Evolutionary conservation across 225 moss, liverwort and hornwort genomes (phyloP), one percentile per base, ranked within the genome.

Genomic region (Anthoceros angustus): DNA sequence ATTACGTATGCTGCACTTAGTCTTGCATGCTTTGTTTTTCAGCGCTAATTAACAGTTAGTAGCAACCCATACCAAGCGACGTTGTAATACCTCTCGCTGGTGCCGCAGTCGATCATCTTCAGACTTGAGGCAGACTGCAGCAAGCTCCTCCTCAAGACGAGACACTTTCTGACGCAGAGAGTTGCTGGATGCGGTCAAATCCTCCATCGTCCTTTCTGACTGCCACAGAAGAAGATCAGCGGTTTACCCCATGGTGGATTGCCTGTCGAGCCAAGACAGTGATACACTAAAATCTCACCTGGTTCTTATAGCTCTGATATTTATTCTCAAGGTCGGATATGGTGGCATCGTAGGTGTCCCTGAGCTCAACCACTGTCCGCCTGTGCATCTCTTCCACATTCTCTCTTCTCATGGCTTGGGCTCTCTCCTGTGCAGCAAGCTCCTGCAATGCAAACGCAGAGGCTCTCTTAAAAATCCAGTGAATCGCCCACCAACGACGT

Each of bases 401-500:
- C 49, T 76, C 72, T 77, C 70, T 78, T 73, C 76, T 80, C 43
- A 32, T 18, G 48, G 65, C 68, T 12, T 66, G 72, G 12, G 71
- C 80, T 40, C 77, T 72, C 8, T 75, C 80, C 80, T 80, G 76
- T 20, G 12, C 23, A 23, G 55, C 55, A 55, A 55, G 55, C 55
- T 55, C 55, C 55, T 55, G 55, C 55, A 23, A 55, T 18, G 0
- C 8, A 8, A 23, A 6, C 6, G 55, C 55, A 55, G n/a, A 55
- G 46, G 14, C n/a, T 55, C 1, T 5, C 2, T 32, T 32, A 3
- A 12, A 23, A 15, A 23, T 6, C 55, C n/a, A 9, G 8, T 0
- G n/a, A 55, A 15, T 15, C 23, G 55, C 23, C n/a, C 23, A 0
- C 32, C 32, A 15, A 25, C 1, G 16, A 64, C 23, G 41, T 64